Evolutionary conservation across 1,284 basidiomycete genomes (phyloP).

Genomic region (Ustilago bromivora): DNA sequence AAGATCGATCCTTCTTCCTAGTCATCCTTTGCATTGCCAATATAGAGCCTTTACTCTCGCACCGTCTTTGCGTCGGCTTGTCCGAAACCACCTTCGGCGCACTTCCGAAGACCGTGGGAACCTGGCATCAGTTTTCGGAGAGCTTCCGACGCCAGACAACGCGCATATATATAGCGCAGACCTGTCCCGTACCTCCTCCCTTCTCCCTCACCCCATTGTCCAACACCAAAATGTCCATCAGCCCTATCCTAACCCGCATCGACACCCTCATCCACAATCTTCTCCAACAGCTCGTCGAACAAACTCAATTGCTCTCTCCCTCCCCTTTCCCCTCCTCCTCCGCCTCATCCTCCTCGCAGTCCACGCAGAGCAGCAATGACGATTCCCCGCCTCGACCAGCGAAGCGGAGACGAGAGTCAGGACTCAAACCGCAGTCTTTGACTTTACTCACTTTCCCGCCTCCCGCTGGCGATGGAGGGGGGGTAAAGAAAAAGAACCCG

Average conservation of each 20-base stretch:
- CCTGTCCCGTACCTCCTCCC: not conserved
- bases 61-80: not conserved
- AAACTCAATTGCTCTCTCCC: not conserved
- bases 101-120: not conserved
- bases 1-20: slow-evolving; percentile 64
- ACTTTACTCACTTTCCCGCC: not conserved
- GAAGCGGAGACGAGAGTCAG: slow-evolving; percentile 6
- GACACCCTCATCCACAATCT: slow-evolving; percentile 25
- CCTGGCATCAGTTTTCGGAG: not conserved
- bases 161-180: not conserved
- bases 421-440: not conserved
- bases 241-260: slow-evolving; percentile 19
- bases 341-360: not conserved
- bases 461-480: not conserved
- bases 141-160: not conserved
- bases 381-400: not conserved
- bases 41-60: not conserved
- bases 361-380: not conserved
- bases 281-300: slow-evolving; percentile 16
- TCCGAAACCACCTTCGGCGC: not conserved
- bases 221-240: slow-evolving; percentile 2
- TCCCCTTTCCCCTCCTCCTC: slow-evolving; percentile 4
- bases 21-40: slow-evolving; percentile 1
- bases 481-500: not conserved
- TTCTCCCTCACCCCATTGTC: not conserved